Evolutionary conservation across 768 basidiomycete species (phyloP), one percentile per base, ranked within the genome.

Genomic region (Boletellus ananiceps): DNA sequence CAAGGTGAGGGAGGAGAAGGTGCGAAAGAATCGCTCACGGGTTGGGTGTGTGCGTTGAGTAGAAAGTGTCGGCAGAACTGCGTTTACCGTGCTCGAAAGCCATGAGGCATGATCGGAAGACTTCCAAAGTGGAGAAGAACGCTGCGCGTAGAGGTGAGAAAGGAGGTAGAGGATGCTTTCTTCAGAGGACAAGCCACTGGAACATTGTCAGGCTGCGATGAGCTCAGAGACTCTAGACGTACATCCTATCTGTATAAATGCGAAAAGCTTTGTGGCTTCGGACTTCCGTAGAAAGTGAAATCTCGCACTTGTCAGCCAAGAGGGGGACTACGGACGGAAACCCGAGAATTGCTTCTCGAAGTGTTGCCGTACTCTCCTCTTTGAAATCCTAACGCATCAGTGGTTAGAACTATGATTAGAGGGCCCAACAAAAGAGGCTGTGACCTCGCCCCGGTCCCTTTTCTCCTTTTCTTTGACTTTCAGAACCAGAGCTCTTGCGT

Each of bases 251-350:
- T 0, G 83, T 83, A 49, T 83, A 73, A 19, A 94, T 82, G 54
- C 79, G 76, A 61, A 92, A 86, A 18, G 82, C 79, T 4, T 71
- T 71, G 60, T 87, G 81, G 0, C 72, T 65, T 13, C 86, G 71
- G 11, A 90, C 73, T 2, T 78, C 69, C 2, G 69, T 65, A 4
- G 88, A 74, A 2, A 95, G 67, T 5, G 72, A 62, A 3, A 86
- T 78, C 15, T 93, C 92, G 8, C 88, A 76, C 64, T 93, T 93
- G 64, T 95, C 91, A 2, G 90, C 89, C 1, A 97, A 69, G 5
- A 94, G 73, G 0, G 86, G 84, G 0, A 93, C 78, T 2, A 95
- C 75, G 1, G 86, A 81, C 0, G 95, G 95, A 66, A 90, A 97
- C 0, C 77, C 76, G 6, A 76, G 60, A 9, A 93, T 78, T 0